Percentiles rank a stretch among this genome's conserved stretches.
Conservation (phyloP, 2,329 filamentous ascomycete species). For the Microdochium bolleyi region DNA sequence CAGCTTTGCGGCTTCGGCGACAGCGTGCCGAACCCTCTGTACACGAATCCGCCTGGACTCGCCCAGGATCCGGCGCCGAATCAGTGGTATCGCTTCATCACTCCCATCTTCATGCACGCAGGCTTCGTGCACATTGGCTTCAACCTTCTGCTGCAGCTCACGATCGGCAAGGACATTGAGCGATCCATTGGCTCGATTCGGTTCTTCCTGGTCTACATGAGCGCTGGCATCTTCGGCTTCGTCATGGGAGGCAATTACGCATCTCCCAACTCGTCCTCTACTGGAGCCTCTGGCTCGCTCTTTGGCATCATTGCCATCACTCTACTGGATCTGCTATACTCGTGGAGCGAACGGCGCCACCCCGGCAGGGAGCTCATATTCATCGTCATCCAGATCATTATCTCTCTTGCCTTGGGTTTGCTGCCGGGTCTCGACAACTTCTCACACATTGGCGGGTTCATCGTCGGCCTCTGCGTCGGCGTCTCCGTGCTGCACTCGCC, state of each 20-base stretch:
- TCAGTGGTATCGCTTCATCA: constrained; percentile 96
- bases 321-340: constrained; percentile 85
- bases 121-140: constrained; percentile 93
- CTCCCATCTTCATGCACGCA: constrained; percentile 91
- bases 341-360: constrained; percentile 70
- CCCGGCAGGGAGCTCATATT: constrained; percentile 83
- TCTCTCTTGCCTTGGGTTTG: constrained; percentile 87
- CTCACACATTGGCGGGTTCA: constrained; percentile 89
- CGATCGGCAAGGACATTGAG: constrained; percentile 88
- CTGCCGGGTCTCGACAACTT: constrained; percentile 95
- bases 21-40: constrained; percentile 61
- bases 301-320: constrained; percentile 89
- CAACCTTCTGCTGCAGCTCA: constrained; percentile 87
- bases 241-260: constrained; percentile 93
- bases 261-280: constrained; percentile 70
- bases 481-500: constrained; percentile 86
- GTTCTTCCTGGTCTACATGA: constrained; percentile 84
- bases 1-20: constrained; percentile 73
- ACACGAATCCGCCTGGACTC: constrained; percentile 34
- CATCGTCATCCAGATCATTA: constrained; percentile 74
- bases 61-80: constrained; percentile 59
- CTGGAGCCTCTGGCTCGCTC: constrained; percentile 80
- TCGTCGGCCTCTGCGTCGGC: constrained; percentile 84
- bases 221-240: constrained; percentile 89
- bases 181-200: constrained; percentile 79